Conservation (phyloP, 192 early-diverging fungal species). For the Funneliformis mosseae region DNA sequence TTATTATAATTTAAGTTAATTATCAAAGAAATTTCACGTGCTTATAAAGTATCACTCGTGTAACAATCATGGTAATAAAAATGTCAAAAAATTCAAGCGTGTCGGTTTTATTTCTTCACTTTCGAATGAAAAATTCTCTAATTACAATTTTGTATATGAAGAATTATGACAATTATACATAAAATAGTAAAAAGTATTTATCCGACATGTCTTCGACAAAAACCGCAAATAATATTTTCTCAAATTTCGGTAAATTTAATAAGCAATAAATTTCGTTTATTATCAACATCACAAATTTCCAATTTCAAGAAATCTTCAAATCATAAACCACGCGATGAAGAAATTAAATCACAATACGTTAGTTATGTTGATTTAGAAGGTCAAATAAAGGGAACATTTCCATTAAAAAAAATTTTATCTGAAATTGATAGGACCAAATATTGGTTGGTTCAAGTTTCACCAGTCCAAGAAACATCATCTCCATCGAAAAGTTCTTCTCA, state of each 20-base stretch:
- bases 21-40: no score
- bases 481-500: not conserved
- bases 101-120: no score
- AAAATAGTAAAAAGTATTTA: not conserved
- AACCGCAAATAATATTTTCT: not conserved
- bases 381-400: conserved; percentile 37
- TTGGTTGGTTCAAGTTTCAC: conserved; percentile 52
- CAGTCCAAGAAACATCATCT: conserved; percentile 4
- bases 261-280: not conserved
- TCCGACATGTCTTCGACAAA: not conserved
- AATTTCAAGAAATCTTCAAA: not conserved
- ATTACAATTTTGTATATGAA: no score
- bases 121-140: no score
- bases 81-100: no score
- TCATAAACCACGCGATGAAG: conserved; percentile 51
- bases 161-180: not conserved
- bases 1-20: no score
- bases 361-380: conserved; percentile 49
- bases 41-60: no score
- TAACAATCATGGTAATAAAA: no score
- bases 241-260: not conserved
- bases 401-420: conserved; percentile 37
- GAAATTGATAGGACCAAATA: conserved; percentile 48
- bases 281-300: not conserved
- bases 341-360: conserved; percentile 52